Percentiles rank a stretch among this genome's conserved stretches.
phyloP scores from a whole-genome alignment of 305 asterid genomes.

The Rubia occidens region DNA sequence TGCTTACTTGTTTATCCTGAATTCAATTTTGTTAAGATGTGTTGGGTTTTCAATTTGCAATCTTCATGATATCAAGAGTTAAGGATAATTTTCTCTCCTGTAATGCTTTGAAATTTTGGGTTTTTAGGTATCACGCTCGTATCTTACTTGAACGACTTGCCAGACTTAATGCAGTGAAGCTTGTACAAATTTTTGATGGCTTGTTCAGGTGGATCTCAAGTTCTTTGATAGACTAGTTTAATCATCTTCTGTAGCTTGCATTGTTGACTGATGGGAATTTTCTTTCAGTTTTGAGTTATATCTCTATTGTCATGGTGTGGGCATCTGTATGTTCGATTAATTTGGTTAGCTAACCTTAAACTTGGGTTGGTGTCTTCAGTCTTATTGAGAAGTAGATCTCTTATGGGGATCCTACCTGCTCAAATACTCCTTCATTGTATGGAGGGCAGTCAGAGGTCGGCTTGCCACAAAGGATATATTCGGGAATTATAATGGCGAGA shows the following conservation, averaged over 20 bases:
- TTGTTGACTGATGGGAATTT: background rate
- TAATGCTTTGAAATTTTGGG: conserved; percentile 7
- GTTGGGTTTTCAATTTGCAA: no score
- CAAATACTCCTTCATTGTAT: no score
- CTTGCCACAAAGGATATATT: no score
- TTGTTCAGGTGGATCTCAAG: conserved; percentile 53
- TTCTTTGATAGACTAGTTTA: background rate
- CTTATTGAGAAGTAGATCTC: conserved; percentile 63
- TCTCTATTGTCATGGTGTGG: conserved; percentile 14
- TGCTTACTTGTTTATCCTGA: no score
- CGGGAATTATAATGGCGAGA: no score
- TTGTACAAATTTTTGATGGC: conserved; percentile 56
- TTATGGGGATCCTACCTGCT: background rate
- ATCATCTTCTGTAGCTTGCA: background rate
- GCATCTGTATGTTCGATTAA: background rate
- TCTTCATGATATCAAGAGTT: no score
- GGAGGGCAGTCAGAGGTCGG: no score
- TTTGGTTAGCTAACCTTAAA: conserved; percentile 10
- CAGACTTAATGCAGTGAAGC: conserved; percentile 82
- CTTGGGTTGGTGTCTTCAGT: conserved; percentile 34
- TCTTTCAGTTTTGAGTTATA: background rate
- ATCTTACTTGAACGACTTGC: conserved; percentile 76
- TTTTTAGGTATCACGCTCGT: conserved; percentile 77
- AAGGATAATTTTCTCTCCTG: background rate
- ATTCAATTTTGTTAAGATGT: no score